phyloP scores from a whole-genome alignment of 2,329 filamentous ascomycete species.

The Byssochlamys sp. region DNA sequence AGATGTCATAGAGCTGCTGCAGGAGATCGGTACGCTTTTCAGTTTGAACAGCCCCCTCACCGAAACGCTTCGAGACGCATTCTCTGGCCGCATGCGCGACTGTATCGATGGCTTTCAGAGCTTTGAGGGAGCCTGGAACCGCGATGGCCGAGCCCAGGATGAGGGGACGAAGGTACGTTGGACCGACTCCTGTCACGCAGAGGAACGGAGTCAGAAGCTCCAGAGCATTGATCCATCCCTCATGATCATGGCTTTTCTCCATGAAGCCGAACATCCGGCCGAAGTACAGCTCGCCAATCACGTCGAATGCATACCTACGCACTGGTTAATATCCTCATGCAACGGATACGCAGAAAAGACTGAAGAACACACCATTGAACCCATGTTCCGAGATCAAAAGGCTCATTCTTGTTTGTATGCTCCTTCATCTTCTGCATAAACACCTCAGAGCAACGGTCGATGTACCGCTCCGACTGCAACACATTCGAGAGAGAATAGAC shows the following conservation, averaged over 20 bases:
- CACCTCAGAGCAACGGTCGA: constrained; percentile 15
- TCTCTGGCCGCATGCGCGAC: constrained; percentile 17
- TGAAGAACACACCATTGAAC: constrained; percentile 4
- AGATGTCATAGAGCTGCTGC: constrained; percentile 19
- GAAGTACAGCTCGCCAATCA: constrained; percentile 16
- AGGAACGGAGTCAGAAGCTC: constrained; percentile 24
- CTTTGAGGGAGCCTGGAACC: constrained; percentile 13
- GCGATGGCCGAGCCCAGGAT: constrained; percentile 17
- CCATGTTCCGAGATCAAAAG: constrained; percentile 17
- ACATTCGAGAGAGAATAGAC: constrained; percentile 19
- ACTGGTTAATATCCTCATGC: background rate
- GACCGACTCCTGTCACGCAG: constrained; percentile 19
- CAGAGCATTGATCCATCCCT: constrained; percentile 28
- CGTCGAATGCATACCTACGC: constrained; percentile 14
- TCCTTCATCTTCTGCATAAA: constrained; percentile 11
- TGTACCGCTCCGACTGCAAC: constrained; percentile 16
- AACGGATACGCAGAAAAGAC: background rate
- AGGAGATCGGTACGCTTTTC: constrained; percentile 19
- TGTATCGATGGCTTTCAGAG: constrained; percentile 16
- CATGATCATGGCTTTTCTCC: constrained; percentile 25
- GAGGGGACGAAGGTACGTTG: constrained; percentile 20
- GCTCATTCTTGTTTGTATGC: constrained; percentile 6
- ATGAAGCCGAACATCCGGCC: constrained; percentile 20
- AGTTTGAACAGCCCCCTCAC: constrained; percentile 8
- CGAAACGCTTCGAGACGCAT: constrained; percentile 14